Percentiles rank a stretch among this genome's conserved stretches.
phyloP scores from a whole-genome alignment of 1,284 basidiomycete species.

The Trichosporon sp. region DNA sequence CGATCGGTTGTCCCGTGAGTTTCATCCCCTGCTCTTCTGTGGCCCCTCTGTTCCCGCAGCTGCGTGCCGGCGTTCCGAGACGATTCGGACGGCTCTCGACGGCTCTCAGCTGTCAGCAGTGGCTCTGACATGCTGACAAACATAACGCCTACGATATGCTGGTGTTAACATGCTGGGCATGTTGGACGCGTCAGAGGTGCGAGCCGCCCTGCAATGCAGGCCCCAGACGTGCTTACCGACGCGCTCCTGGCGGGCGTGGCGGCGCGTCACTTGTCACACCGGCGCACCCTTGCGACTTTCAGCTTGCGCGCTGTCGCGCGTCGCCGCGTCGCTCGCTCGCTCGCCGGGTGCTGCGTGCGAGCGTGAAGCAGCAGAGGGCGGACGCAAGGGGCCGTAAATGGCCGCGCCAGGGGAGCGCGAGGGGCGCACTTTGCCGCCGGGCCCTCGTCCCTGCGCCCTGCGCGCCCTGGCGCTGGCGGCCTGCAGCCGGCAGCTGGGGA shows the following conservation, averaged over 20 bases:
- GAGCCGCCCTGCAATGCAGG: neutral
- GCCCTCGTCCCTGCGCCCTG: neutral
- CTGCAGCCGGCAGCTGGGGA: too few relatives aligned
- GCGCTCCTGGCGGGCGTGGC: neutral
- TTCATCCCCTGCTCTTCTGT: neutral
- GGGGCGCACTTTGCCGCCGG: neutral
- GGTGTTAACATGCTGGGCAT: neutral
- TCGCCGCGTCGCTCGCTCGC: neutral
- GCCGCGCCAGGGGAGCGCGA: neutral
- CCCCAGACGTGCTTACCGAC: neutral
- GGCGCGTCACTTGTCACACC: neutral
- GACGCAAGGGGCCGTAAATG: neutral
- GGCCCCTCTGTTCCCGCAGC: neutral
- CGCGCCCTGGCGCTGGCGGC: too few relatives aligned
- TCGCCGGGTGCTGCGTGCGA: neutral
- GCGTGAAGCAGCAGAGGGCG: neutral
- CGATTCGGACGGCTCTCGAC: neutral
- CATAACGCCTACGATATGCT: neutral
- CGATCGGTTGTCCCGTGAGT: neutral
- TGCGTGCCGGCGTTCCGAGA: neutral
- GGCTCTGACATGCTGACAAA: neutral
- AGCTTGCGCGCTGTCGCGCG: too few relatives aligned
- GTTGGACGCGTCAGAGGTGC: neutral
- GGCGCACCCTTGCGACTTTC: too few relatives aligned
- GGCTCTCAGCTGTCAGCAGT: neutral